Base-by-base conservation (phyloP, 2,329 filamentous ascomycete genomes). In the Sphaerostilbella broomeana region DNA sequence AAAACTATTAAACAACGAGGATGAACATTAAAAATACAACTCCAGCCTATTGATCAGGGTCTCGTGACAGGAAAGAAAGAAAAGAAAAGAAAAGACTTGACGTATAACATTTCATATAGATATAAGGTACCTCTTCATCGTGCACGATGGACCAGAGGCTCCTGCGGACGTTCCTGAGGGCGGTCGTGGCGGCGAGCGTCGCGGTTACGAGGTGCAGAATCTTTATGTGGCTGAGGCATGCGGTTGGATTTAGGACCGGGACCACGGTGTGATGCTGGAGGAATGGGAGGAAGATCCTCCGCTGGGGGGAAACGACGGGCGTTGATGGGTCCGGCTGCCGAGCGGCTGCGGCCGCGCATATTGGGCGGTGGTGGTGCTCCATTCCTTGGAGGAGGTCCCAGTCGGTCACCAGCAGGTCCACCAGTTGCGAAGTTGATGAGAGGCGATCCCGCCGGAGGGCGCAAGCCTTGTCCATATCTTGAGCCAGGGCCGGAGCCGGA, bases 371-470 rank as follows among this genome's bases (percentile, higher is more conserved):
- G 48, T 35, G 18, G 47, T 42, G 38, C 33, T 6, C 15, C 42
- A 5, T 35, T 25, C 16, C 33, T 16, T 18, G 30, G 33, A 21
- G 38, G 38, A 2, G 38, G 38, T 4, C 41, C 36, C 6, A 19
- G 28, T 25, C 42, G 33, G 20, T 26, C 30, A 27, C 29, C 33
- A 10, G 42, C 32, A 7, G 50, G 44, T 19, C 50, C 54, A 7
- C 60, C 51, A 37, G 53, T 64, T 9, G 68, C 69, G 35, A 67
- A 62, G 36, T 71, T 68, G 32, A 75, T 67, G 1, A 75, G 59
- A 8, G 66, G 68, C 9, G 63, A 59, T 13, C 54, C 49, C 4
- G 47, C 35, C 0, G 63, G 59, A 4, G 60, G 59, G 10, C 59
- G 62, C n/a, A 70, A 58, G 15, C 66, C 68, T 30, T 61, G 63